Evolutionary conservation across 129 eudicot species (phyloP), one percentile per base, ranked within the genome.

Genomic region (Arctium minus): DNA sequence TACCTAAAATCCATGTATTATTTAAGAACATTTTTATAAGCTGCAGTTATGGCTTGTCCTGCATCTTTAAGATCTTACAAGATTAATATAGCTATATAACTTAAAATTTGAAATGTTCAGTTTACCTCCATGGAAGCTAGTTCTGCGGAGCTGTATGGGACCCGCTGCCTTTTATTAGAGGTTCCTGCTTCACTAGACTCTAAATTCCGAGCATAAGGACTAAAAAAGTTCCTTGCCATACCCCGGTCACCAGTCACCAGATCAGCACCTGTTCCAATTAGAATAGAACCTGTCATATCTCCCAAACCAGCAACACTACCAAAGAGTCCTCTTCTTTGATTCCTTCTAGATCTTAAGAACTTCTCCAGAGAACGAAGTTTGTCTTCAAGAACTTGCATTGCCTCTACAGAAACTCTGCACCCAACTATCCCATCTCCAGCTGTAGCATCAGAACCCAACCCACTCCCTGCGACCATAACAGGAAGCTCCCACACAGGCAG

Each of bases 61-160:
- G 42, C 44, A 2, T 72, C 75, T 33, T 36, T 37, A 10, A 64
- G 18, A 70, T 2, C 72, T 39, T 40, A 72, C 31, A 65, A 44
- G 40, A 80, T 3, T 22, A 53, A 81, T 56, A 39, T 22, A 74
- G 12, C 64, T 46, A 74, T 27, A 74, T 3, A 18, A 33, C 1
- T 22, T 35, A 30, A 65, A 36, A 77, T 18, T 46, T 8, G 22
- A 22, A 8, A 72, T 37, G 68, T 31, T 6, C 31, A 18, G 71
- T 10, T 53, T 81, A 93, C 99, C 98, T 96, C 99, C 94, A 93
- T 88, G 80, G 98, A 93, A 85, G 99, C 97, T n/a, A 96, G 87
- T 81, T 96, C 99, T 77, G 98, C 90, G 84, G 97, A 82, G 80
- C 90, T 93, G 83, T 91, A 91, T 22, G 97, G 98, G 80, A 93